phyloP scores from a whole-genome alignment of 495 filamentous ascomycete species.

The Hypoxylon lenormandii region DNA sequence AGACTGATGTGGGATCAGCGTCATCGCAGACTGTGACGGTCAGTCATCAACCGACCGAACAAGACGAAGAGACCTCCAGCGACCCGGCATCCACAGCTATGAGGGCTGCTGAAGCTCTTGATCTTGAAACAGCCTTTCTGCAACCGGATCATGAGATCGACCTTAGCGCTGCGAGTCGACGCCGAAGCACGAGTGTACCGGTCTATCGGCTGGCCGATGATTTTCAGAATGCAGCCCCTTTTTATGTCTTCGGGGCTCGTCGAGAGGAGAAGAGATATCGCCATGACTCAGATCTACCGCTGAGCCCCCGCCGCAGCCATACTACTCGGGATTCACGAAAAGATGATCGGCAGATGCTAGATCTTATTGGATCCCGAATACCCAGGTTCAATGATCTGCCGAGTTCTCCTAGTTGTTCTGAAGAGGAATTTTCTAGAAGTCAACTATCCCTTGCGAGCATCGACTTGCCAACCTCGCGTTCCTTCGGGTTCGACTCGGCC shows the following conservation, averaged over 20 bases:
- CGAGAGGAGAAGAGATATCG: slow-evolving; percentile 23
- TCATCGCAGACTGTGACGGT: slow-evolving; percentile 7
- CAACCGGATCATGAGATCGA: slow-evolving; percentile 57
- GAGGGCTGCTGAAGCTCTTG: slow-evolving; percentile 64
- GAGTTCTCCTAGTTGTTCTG: not conserved
- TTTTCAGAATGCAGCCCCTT: slow-evolving; percentile 45
- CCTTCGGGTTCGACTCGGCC: slow-evolving; percentile 30
- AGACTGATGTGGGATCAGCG: not conserved
- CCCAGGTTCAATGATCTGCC: slow-evolving; percentile 3
- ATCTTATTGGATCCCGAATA: slow-evolving; percentile 20
- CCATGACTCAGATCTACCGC: slow-evolving; percentile 1
- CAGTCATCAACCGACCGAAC: slow-evolving; percentile 2
- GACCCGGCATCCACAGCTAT: slow-evolving; percentile 61
- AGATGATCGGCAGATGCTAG: slow-evolving; percentile 7
- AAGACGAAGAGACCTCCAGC: slow-evolving; percentile 30
- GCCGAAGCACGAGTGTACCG: slow-evolving; percentile 56
- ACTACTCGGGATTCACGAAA: slow-evolving; percentile 23
- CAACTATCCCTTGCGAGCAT: slow-evolving; percentile 29
- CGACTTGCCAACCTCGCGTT: slow-evolving; percentile 18
- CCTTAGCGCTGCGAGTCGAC: slow-evolving; percentile 46
- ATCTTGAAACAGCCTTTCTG: slow-evolving; percentile 59
- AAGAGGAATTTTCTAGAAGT: slow-evolving; percentile 10
- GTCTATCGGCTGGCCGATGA: slow-evolving; percentile 44
- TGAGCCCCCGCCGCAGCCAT: slow-evolving; percentile 24
- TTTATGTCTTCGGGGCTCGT: slow-evolving; percentile 48